Base-by-base conservation (phyloP, 31 red algal genomes). In the Endocladia muricata region DNA sequence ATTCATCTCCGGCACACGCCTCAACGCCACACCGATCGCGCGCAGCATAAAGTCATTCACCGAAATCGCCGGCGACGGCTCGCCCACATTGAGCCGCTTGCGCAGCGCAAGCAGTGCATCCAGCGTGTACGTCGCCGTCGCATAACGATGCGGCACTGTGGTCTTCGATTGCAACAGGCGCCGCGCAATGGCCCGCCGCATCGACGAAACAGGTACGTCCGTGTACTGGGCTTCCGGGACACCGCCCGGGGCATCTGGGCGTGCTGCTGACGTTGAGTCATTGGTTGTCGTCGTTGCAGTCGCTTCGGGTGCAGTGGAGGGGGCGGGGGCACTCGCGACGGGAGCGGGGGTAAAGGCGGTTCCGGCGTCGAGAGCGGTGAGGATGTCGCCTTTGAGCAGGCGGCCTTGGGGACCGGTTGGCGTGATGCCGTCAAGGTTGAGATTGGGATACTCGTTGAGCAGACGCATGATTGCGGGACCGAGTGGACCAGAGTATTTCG, bases 31-130 rank as follows among this genome's bases (percentile, higher is more conserved):
- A 5, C 72, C 87, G 36, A 84, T 73, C 31, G 88, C 88, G 5
- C 73, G 62, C 28, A 97, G 76, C 30, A 88, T 55, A 70, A 97
- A 85, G 64, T 97, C 94, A 36, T 88, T 97, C 35, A 97, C 85
- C 19, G 88, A 85, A 54, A 97, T 68, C 55, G 83, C 84, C 9
- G 73, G 68, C 25, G 71, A 56, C 33, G 60, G 54, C n/a, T 77
- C 61, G 21, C 73, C 77, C 34, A 48, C 65, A 51, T 91, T 89
- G 30, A 97, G 55, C 37, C 79, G 57, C 61, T 92, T 79, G n/a
- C 88, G 88, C 57, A 97, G 28, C 0, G 54, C 77, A 5, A 88
- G 58, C 3, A 97, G 61, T 0, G 70, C 42, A 51, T 97, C 94
- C 1, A 97, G 44, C 32, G 55, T 64, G 62, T 76, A 86, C 73